Evolutionary conservation across 1,284 basidiomycete species (phyloP).

Genomic region (Leccinum subfulvum): DNA sequence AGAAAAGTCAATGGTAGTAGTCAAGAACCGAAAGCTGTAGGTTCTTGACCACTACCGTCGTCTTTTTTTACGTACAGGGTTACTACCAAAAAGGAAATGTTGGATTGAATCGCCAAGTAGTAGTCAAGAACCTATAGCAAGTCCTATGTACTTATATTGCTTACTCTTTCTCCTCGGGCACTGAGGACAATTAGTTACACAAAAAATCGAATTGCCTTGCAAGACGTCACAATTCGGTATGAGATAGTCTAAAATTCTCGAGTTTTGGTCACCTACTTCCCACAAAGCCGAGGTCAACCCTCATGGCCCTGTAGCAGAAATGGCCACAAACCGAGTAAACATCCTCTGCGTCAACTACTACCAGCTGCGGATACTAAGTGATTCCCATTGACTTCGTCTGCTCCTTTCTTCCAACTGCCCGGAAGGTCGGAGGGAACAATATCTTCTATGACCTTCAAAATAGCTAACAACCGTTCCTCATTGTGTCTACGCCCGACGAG

Average conservation of each 20-base stretch:
- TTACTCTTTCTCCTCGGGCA: no score
- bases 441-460: constrained; percentile 43
- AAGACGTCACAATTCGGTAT: not conserved
- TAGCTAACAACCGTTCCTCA: constrained; percentile 48
- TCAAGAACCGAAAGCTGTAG: not conserved
- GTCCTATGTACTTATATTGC: not conserved
- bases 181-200: no score
- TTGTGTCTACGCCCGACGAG: constrained; percentile 49
- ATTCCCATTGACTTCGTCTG: constrained; percentile 16
- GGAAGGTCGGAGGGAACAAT: constrained; percentile 23
- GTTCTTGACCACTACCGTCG: not conserved
- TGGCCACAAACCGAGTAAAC: constrained; percentile 11
- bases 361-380: constrained; percentile 2
- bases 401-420: constrained; percentile 7
- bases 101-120: not conserved
- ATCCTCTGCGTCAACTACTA: not conserved
- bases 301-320: constrained; percentile 9
- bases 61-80: not conserved
- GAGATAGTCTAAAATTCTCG: not conserved
- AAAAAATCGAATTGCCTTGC: not conserved
- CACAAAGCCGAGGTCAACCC: constrained; percentile 6
- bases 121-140: not conserved
- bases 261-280: constrained; percentile 11
- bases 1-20: not conserved
- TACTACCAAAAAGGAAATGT: not conserved